phyloP scores from a whole-genome alignment of 208 protist species.

The Acanthamoeba sp. region DNA sequence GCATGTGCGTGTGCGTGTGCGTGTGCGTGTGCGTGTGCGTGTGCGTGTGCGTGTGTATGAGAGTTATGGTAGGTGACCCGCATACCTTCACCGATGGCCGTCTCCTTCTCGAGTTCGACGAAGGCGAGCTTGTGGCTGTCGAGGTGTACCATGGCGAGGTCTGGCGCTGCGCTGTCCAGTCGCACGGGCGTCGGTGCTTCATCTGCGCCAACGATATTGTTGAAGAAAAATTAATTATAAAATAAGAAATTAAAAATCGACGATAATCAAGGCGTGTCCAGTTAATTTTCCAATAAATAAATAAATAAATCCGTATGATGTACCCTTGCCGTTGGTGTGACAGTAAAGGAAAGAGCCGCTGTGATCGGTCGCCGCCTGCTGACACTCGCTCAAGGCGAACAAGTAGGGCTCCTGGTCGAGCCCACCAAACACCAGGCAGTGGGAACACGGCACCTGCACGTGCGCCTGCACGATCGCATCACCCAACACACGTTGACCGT shows the following conservation, averaged over 20 bases:
- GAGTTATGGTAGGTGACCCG: too few species aligned
- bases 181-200: not conserved
- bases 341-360: not conserved
- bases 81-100: constrained; percentile 47
- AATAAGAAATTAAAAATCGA: not conserved
- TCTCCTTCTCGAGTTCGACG: not conserved
- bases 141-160: constrained; percentile 61
- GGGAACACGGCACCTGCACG: constrained; percentile 30
- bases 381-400: constrained; percentile 3
- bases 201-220: not conserved
- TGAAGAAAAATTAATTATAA: not conserved
- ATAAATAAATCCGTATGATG: too few species aligned
- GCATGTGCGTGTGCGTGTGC: too few species aligned
- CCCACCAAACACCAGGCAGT: constrained; percentile 36
- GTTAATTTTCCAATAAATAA: too few species aligned
- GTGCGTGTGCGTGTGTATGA: too few species aligned
- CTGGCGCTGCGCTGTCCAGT: constrained; percentile 22
- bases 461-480: constrained; percentile 23
- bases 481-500: not conserved
- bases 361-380: constrained; percentile 6
- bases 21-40: too few species aligned
- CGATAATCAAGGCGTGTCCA: not conserved
- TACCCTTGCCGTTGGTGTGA: too few species aligned
- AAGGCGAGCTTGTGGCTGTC: constrained; percentile 53
- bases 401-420: not conserved